These are phyloP conservation scores for Ettlia oleoabundans DNA, from an alignment of 139 green algal genomes.

Conservation along the genomic window DNA sequence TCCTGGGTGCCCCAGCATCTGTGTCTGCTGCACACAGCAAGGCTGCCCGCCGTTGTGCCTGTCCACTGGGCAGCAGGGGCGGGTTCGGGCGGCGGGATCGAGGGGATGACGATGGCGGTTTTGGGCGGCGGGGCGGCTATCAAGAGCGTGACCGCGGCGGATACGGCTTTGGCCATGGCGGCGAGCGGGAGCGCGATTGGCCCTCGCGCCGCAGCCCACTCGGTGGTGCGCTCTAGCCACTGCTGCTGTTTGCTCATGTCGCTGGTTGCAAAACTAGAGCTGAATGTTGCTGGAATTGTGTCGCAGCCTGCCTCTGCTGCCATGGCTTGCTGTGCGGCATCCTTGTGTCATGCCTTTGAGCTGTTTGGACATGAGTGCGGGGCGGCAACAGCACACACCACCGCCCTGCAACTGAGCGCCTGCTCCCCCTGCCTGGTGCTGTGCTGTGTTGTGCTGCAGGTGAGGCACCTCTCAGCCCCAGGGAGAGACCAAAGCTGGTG, in stretches of 20 bases:
- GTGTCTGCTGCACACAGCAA: too few relatives aligned
- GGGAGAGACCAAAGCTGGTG: constrained; percentile 33
- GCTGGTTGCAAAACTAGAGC: too few relatives aligned
- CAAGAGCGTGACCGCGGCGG: constrained; percentile 12
- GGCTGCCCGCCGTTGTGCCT: background rate
- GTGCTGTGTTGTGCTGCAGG: background rate
- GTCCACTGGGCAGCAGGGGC: background rate
- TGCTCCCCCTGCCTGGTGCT: background rate
- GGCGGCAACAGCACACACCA: too few relatives aligned
- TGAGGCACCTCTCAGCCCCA: constrained; percentile 17
- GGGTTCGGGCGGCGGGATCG: background rate
- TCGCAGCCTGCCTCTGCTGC: background rate
- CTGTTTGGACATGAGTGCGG: too few relatives aligned
- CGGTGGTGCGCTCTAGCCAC: background rate
- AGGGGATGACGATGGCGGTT: background rate
- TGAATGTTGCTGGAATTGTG: background rate
- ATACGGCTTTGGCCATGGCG: constrained; percentile 5
- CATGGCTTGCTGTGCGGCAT: background rate
- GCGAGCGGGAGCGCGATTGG: background rate
- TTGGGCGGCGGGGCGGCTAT: constrained; percentile 3
- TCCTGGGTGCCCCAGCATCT: too few relatives aligned
- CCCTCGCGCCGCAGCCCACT: background rate
- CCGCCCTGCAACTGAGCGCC: background rate
- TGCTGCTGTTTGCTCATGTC: too few relatives aligned
- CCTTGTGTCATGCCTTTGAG: too few relatives aligned